Conservation (phyloP, 2,329 filamentous ascomycete species). For the Trichoderma sp. region DNA sequence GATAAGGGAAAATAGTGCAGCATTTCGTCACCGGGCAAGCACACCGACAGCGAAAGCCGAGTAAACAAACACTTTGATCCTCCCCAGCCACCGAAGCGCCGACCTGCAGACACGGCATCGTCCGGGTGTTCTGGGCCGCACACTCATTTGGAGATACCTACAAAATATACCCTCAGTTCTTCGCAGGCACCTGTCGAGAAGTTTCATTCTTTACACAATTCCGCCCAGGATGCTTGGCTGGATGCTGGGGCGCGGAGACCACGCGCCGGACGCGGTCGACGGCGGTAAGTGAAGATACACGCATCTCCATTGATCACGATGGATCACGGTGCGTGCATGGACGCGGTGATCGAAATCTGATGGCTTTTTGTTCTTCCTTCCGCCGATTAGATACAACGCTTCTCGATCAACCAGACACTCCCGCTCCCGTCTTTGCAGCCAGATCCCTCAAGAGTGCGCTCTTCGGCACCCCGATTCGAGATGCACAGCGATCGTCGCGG, state of each 20-base stretch:
- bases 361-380: not conserved
- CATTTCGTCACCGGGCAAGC: conserved; percentile 26
- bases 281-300: conserved; percentile 35
- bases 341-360: not conserved
- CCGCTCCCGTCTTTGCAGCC: conserved; percentile 67
- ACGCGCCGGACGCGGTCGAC: conserved; percentile 41
- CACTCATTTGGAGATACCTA: not conserved
- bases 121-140: not conserved
- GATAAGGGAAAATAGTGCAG: conserved; percentile 11
- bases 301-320: not conserved
- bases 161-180: not conserved
- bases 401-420: conserved; percentile 63
- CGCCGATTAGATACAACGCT: conserved; percentile 46
- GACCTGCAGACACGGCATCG: not conserved
- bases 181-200: not conserved
- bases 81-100: not conserved
- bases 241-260: conserved; percentile 54
- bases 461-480: conserved; percentile 59
- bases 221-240: conserved; percentile 57
- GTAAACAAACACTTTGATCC: conserved; percentile 24
- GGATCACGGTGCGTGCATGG: not conserved
- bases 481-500: conserved; percentile 40
- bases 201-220: not conserved
- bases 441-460: conserved; percentile 65
- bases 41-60: conserved; percentile 15